phyloP scores from a whole-genome alignment of 306 rosid species.

The Rosa lucieae region DNA sequence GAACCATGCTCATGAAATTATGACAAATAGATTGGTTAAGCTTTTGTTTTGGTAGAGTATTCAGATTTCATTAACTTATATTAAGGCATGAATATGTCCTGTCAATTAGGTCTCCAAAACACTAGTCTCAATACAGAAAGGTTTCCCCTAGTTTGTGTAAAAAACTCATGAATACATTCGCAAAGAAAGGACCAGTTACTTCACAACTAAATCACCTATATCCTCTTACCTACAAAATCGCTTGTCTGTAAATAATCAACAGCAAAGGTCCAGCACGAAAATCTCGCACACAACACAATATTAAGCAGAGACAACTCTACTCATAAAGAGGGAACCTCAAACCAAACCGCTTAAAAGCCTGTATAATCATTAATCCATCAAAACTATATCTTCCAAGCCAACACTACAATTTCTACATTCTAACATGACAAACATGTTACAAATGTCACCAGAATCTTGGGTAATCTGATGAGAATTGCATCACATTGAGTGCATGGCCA shows the following conservation, averaged over 20 bases:
- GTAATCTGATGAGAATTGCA: slow-evolving; percentile 24
- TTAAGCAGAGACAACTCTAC: background rate
- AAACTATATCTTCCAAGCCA: slow-evolving; percentile 45
- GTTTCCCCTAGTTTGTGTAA: background rate
- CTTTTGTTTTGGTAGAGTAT: background rate
- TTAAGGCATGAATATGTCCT: background rate
- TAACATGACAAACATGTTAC: slow-evolving; percentile 45
- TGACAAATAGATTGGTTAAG: background rate
- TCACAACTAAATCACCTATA: background rate
- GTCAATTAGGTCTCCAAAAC: background rate
- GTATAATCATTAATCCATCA: slow-evolving; percentile 32
- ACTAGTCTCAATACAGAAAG: background rate
- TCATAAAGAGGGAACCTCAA: background rate
- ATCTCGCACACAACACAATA: background rate
- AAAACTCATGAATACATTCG: background rate
- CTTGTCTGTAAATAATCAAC: background rate
- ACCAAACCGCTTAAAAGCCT: slow-evolving; percentile 26
- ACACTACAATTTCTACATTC: slow-evolving; percentile 45
- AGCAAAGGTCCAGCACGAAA: background rate
- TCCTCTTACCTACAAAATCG: background rate
- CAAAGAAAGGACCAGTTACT: background rate
- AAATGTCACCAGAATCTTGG: slow-evolving; percentile 40
- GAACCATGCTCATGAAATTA: too few species aligned
- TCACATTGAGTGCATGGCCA: slow-evolving; percentile 26
- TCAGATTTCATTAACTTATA: background rate